Percentiles rank a stretch among this genome's conserved stretches.
phyloP scores from a whole-genome alignment of 345 rosid species.

The Cardamine resedifolia region DNA sequence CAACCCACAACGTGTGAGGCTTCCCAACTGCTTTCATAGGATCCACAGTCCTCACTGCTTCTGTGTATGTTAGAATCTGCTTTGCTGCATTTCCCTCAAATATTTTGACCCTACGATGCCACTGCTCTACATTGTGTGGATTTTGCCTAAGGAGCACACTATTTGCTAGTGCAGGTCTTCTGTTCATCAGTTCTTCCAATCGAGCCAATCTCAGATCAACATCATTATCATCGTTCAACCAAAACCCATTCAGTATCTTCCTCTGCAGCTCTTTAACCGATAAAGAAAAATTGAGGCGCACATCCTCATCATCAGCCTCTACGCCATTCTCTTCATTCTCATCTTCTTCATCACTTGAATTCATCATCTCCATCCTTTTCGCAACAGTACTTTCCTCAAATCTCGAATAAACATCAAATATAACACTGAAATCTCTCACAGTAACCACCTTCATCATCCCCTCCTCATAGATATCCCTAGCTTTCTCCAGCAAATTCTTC shows the following conservation, averaged over 20 bases:
- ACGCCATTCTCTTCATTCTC: conserved; percentile 47
- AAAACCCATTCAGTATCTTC: conserved; percentile 77
- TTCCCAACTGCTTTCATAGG: conserved; percentile 98
- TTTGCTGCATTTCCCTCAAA: conserved; percentile 86
- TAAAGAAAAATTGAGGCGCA: conserved; percentile 55
- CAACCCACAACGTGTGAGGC: conserved; percentile 94
- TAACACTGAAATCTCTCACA: conserved; percentile 89
- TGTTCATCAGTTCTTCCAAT: conserved; percentile 69
- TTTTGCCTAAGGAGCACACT: conserved; percentile 92
- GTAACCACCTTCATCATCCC: conserved; percentile 95
- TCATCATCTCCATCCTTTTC: conserved; percentile 64
- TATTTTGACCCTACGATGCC: conserved; percentile 92
- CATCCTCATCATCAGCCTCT: conserved; percentile 68
- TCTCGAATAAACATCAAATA: conserved; percentile 80
- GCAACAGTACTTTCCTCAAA: conserved; percentile 84
- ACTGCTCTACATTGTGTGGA: conserved; percentile 98
- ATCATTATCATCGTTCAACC: conserved; percentile 85
- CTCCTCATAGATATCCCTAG: conserved; percentile 91
- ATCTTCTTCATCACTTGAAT: conserved; percentile 65
- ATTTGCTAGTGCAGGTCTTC: conserved; percentile 91
- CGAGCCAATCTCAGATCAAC: conserved; percentile 86
- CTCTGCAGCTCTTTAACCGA: conserved; percentile 64
- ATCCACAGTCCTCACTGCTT: conserved; percentile 94
- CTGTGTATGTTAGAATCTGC: conserved; percentile 91
- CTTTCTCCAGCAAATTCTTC: conserved; percentile 84